Evolutionary conservation across 371 early-diverging fungal species (phyloP).

Genomic region (Coemansia sp.): DNA sequence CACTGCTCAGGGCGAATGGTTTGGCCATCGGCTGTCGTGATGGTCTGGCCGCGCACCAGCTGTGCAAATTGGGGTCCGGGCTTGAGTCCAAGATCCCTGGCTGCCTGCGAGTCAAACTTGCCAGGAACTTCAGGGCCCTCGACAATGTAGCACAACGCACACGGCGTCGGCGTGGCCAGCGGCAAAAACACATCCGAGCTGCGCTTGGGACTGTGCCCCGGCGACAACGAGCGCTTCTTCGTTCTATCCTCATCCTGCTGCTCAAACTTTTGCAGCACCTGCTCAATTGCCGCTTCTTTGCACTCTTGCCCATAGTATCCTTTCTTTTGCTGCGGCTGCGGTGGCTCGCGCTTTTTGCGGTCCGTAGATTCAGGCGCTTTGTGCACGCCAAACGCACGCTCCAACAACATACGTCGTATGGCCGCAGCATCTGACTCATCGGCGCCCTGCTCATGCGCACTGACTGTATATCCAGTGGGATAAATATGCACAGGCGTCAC

Average conservation of each 20-base stretch:
- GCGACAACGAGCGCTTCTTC: conserved; percentile 42
- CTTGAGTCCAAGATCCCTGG: conserved; percentile 71
- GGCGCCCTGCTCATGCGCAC: conserved; percentile 14
- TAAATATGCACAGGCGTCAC: conserved; percentile 64
- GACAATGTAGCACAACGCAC: conserved; percentile 71
- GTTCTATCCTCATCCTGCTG: conserved; percentile 12
- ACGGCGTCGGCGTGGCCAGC: conserved; percentile 26
- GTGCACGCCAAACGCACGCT: conserved; percentile 30
- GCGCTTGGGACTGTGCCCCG: conserved; percentile 36
- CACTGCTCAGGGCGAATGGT: conserved; percentile 75
- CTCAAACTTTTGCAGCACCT: conserved; percentile 29
- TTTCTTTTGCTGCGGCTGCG: conserved; percentile 31
- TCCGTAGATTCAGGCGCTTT: conserved; percentile 2
- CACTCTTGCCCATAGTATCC: conserved; percentile 33
- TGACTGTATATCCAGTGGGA: conserved; percentile 47
- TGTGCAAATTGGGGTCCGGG: conserved; percentile 72
- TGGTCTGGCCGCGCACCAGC: conserved; percentile 68
- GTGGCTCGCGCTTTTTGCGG: conserved; percentile 1
- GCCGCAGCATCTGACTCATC: conserved; percentile 19
- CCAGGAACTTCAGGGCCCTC: conserved; percentile 76
- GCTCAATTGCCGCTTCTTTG: conserved; percentile 29
- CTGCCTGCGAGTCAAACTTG: conserved; percentile 77
- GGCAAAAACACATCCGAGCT: conserved; percentile 30
- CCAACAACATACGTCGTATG: conserved; percentile 17
- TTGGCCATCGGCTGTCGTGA: conserved; percentile 68